phyloP scores from a whole-genome alignment of 169 alveolate species.

The Amoebophrya sp. region DNA sequence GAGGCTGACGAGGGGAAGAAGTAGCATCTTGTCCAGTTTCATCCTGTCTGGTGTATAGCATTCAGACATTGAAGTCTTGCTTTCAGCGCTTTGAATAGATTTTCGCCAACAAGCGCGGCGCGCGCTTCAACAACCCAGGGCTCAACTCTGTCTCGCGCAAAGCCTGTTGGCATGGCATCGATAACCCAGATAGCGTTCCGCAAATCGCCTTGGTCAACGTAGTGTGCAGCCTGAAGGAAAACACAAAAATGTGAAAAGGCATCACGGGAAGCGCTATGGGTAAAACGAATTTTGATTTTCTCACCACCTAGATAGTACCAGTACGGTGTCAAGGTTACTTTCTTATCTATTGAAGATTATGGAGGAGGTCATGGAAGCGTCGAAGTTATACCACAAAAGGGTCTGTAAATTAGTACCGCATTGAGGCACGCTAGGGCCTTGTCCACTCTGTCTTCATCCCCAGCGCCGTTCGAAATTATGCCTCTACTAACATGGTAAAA shows the following conservation, averaged over 20 bases:
- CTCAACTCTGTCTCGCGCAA: not conserved
- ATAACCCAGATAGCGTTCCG: not conserved
- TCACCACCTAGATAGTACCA: no score
- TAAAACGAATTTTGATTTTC: no score
- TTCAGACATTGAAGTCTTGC: not conserved
- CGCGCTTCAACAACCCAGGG: not conserved
- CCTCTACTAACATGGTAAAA: not conserved
- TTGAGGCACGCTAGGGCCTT: not conserved
- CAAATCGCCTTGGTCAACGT: not conserved
- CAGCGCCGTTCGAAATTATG: no score
- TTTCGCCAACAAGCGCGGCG: not conserved
- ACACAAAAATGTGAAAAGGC: no score
- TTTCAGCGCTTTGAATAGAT: not conserved
- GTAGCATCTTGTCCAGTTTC: not conserved
- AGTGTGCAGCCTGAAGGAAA: no score
- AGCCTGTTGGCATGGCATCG: not conserved
- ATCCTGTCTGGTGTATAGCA: not conserved
- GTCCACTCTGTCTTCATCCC: not conserved
- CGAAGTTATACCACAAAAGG: no score
- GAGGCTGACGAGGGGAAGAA: not conserved
- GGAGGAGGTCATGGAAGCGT: no score
- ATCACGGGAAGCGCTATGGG: no score
- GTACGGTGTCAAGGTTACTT: no score
- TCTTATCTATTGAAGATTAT: no score
- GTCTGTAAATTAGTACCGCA: not conserved